phyloP scores from a whole-genome alignment of 495 filamentous ascomycete genomes.

The Glarea lozoyensis region DNA sequence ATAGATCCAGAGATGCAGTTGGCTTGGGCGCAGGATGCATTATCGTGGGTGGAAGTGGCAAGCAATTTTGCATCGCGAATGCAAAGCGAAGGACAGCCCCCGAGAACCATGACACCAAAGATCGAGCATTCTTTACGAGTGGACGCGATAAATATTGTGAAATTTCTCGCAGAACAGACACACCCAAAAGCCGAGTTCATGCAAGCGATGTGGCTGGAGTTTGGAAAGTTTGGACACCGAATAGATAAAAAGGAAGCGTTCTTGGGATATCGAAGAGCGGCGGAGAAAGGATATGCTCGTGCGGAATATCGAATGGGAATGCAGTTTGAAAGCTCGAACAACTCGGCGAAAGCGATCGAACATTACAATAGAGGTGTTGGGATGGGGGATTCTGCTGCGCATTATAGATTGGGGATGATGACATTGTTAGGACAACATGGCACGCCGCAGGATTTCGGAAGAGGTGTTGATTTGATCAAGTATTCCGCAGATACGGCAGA shows the following conservation, averaged over 20 bases:
- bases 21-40: constrained; percentile 87
- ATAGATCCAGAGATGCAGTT: constrained; percentile 96
- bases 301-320: constrained; percentile 97
- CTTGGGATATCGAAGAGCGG: constrained; percentile 71
- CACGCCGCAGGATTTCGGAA: constrained; percentile 68
- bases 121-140: constrained; percentile 77
- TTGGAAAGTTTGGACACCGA: constrained; percentile 86
- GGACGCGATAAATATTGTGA: constrained; percentile 87
- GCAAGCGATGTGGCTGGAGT: constrained; percentile 94
- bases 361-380: constrained; percentile 78
- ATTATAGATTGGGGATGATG: constrained; percentile 97
- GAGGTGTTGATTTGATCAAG: constrained; percentile 72
- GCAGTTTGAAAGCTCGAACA: constrained; percentile 92
- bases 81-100: constrained; percentile 31
- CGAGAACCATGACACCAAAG: constrained; percentile 68
- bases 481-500: constrained; percentile 81
- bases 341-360: constrained; percentile 78
- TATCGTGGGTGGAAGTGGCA: constrained; percentile 81
- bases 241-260: constrained; percentile 94
- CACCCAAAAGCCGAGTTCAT: constrained; percentile 95
- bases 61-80: constrained; percentile 37
- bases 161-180: constrained; percentile 79
- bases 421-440: constrained; percentile 88
- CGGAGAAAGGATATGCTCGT: constrained; percentile 82
- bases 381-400: constrained; percentile 80